Percentiles rank a stretch among this genome's conserved stretches.
phyloP scores from a whole-genome alignment of 768 basidiomycete species.

The Kwoniella heveanensis region DNA sequence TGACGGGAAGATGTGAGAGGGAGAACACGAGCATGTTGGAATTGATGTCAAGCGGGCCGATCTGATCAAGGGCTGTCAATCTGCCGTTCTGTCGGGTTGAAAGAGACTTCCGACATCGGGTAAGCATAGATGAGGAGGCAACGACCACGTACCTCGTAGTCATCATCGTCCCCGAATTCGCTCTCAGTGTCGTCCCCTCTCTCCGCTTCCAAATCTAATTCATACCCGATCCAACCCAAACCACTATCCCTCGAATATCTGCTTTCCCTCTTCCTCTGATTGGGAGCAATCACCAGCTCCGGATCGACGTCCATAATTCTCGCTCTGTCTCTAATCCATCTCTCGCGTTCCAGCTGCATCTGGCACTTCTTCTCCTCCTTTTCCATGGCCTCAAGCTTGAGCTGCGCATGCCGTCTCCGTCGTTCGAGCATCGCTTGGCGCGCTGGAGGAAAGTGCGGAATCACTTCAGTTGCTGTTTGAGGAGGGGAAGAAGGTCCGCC shows the following conservation, averaged over 20 bases:
- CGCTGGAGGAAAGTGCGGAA: constrained; percentile 23
- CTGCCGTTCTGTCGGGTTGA: too few relatives aligned
- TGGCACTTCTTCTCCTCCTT: constrained; percentile 20
- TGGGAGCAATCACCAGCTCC: constrained; percentile 19
- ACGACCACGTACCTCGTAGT: constrained; percentile 17
- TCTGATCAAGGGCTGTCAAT: neutral
- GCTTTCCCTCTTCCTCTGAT: constrained; percentile 11
- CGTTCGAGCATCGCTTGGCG: constrained; percentile 68
- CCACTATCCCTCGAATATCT: constrained; percentile 16
- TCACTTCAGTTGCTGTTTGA: constrained; percentile 8
- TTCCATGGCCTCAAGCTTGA: constrained; percentile 19
- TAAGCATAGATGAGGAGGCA: too few relatives aligned
- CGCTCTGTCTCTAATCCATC: constrained; percentile 40
- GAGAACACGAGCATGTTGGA: constrained; percentile 84
- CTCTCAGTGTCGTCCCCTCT: constrained; percentile 63
- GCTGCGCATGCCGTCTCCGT: constrained; percentile 58
- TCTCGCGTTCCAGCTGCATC: constrained; percentile 31
- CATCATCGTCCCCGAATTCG: constrained; percentile 52
- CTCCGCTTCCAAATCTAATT: constrained; percentile 67
- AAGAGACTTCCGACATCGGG: too few relatives aligned
- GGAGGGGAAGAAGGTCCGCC: constrained; percentile 29
- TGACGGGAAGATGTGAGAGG: constrained; percentile 71
- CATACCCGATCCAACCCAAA: constrained; percentile 49
- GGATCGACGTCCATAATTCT: constrained; percentile 42
- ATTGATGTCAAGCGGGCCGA: constrained; percentile 64